A percentile compares a stretch with the other conserved stretches of the same genome.
These are phyloP conservation scores for Sporothrix protearum DNA, from an alignment of 2,329 filamentous ascomycete species.

Conservation along the genomic window DNA sequence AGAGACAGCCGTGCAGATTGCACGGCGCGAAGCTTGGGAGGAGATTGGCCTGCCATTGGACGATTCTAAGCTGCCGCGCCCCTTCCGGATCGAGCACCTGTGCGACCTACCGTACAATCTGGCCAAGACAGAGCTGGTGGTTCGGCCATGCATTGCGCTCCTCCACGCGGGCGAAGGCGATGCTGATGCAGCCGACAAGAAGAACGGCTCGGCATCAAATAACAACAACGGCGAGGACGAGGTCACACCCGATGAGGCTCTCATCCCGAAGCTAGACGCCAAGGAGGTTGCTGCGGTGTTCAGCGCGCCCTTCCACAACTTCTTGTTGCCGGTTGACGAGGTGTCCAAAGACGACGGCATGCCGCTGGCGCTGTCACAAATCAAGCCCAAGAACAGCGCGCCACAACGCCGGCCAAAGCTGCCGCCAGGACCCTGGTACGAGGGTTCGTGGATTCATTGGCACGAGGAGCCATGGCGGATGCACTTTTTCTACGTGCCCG, in stretches of 20 bases:
- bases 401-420: slow-evolving; percentile 29
- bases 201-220: not conserved
- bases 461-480: slow-evolving; percentile 74
- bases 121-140: slow-evolving; percentile 68
- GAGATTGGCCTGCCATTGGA: slow-evolving; percentile 84
- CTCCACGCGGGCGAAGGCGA: slow-evolving; percentile 49
- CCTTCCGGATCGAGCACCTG: slow-evolving; percentile 82
- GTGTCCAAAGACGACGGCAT: slow-evolving; percentile 34
- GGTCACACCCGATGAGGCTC: slow-evolving; percentile 59
- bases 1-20: slow-evolving; percentile 73
- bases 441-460: slow-evolving; percentile 76
- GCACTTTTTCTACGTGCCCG: slow-evolving; percentile 89
- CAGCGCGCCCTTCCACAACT: slow-evolving; percentile 81
- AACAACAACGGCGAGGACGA: slow-evolving; percentile 28
- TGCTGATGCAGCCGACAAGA: not conserved
- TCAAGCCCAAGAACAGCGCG: not conserved
- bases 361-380: slow-evolving; percentile 19
- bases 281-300: slow-evolving; percentile 93
- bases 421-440: slow-evolving; percentile 71
- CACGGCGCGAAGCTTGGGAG: slow-evolving; percentile 84
- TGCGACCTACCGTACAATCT: slow-evolving; percentile 77
- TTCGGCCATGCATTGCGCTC: slow-evolving; percentile 73
- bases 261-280: slow-evolving; percentile 79
- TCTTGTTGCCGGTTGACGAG: slow-evolving; percentile 62
- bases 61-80: slow-evolving; percentile 64